Conservation (phyloP, 2,329 filamentous ascomycete genomes). For the Lachnellula cervina region DNA sequence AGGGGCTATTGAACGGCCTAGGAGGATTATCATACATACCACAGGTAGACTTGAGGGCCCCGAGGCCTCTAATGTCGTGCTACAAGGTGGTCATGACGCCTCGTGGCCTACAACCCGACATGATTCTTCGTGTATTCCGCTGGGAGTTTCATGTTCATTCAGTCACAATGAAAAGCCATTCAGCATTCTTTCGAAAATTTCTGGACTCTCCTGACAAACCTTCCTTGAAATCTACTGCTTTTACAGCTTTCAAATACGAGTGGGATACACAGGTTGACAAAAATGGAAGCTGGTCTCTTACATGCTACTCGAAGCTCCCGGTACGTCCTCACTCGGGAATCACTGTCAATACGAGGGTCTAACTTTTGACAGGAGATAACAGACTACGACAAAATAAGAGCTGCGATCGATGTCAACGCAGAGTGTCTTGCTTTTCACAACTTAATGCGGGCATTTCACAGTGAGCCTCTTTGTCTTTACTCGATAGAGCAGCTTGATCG, state of each 20-base stretch:
- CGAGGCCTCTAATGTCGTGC: neutral
- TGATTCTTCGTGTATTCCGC: neutral
- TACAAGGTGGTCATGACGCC: neutral
- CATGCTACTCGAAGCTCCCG: neutral
- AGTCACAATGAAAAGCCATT: neutral
- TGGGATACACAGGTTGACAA: constrained; percentile 1
- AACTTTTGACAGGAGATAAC: neutral
- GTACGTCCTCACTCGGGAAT: neutral
- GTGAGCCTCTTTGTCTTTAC: neutral
- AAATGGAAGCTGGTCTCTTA: neutral
- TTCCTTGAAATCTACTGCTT: neutral
- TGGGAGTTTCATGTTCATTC: neutral
- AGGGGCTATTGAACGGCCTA: too few relatives aligned
- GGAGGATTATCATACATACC: neutral
- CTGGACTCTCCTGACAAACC: constrained; percentile 4
- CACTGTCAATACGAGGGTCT: neutral
- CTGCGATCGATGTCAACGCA: neutral
- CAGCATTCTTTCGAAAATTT: neutral
- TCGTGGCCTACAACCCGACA: neutral
- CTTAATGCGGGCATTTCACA: neutral
- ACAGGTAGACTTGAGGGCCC: neutral
- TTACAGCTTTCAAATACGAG: neutral
- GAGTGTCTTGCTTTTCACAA: neutral
- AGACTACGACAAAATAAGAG: neutral
- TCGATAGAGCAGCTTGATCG: neutral